Base-by-base conservation (phyloP, 805 yeast species). In the Metschnikowia bowlesiae region DNA sequence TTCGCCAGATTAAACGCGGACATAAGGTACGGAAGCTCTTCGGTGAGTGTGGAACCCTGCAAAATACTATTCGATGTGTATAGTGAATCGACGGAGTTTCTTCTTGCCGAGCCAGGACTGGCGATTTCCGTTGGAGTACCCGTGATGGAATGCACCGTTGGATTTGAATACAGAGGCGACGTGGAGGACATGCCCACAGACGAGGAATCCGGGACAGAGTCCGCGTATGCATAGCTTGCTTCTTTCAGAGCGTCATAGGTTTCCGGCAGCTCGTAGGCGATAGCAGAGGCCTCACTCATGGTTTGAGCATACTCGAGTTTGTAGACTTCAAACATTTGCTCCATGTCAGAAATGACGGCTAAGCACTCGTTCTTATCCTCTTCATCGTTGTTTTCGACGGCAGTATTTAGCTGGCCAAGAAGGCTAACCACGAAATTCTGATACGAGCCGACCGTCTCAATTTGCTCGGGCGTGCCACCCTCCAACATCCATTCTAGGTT, bases 301-400 rank as follows among this genome's bases (percentile, higher is more conserved):
- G 62, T 60, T 41, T 59, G 63, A 8, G 64, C 60, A 39, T 60
- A 62, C 46, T 73, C 76, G 37, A 70, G 54, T 52, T 70, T 73
- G 57, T 64, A 73, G 0, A 81, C 76, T 42, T 82, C 84, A 62
- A 83, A 85, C 89, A 85, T 85, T 56, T 82, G 78, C 59, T 85
- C 90, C 66, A 85, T 83, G 56, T 85, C 90, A 52, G 76, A 75
- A 30, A 85, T 81, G 31, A 84, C 83, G 0, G 82, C 81, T 48
- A 85, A 71, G 56, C 89, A 84, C 60, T 85, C 89, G 67, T 81
- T 77, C 49, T 83, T 81, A 10, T 79, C 79, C 39, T 79, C 76
- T 16, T 76, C 73, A 58, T 85, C 87, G 33, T 79, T 78, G 13
- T 68, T 62, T 6, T 73, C 74, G 7, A 82, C 77, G 2, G 86